Conservation (phyloP, 2,329 filamentous ascomycete genomes). For the Thelonectria rubi region DNA sequence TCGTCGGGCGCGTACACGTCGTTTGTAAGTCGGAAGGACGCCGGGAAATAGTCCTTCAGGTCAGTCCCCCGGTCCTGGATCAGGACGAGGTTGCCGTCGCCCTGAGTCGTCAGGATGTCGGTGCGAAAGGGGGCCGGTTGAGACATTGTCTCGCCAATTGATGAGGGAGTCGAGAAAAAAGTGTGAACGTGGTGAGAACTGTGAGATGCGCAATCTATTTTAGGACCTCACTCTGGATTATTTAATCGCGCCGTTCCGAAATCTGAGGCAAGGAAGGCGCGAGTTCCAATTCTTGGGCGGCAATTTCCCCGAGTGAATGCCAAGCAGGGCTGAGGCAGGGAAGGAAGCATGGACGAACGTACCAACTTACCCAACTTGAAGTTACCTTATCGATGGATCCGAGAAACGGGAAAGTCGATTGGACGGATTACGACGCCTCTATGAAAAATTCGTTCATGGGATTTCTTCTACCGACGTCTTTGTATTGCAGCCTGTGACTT, state of each 20-base stretch:
- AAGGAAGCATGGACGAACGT: not conserved
- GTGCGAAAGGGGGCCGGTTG: constrained; percentile 9
- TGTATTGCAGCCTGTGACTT: too few relatives aligned
- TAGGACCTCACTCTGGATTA: not conserved
- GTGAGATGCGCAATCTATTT: not conserved
- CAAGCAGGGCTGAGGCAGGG: not conserved
- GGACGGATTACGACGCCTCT: not conserved
- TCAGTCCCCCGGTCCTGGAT: not conserved
- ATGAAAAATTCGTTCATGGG: not conserved
- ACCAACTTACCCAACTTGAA: too few relatives aligned
- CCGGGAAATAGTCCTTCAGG: constrained; percentile 14
- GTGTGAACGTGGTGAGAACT: not conserved
- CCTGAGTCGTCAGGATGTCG: constrained; percentile 4
- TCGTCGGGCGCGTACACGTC: constrained; percentile 11
- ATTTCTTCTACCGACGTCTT: too few relatives aligned
- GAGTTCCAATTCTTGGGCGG: too few relatives aligned
- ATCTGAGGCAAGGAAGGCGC: not conserved
- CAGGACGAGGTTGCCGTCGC: not conserved
- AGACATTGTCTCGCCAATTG: constrained; percentile 6
- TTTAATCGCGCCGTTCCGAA: not conserved
- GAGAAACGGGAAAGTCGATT: not conserved
- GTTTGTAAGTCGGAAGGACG: constrained; percentile 11
- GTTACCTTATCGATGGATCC: too few relatives aligned
- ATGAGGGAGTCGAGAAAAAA: not conserved
- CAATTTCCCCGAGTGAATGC: not conserved